A percentile compares a stretch with the other conserved stretches of the same genome.
These are phyloP conservation scores for Scolecobasidium constrictum DNA, from an alignment of 2,329 filamentous ascomycete genomes.

Conservation along the genomic window DNA sequence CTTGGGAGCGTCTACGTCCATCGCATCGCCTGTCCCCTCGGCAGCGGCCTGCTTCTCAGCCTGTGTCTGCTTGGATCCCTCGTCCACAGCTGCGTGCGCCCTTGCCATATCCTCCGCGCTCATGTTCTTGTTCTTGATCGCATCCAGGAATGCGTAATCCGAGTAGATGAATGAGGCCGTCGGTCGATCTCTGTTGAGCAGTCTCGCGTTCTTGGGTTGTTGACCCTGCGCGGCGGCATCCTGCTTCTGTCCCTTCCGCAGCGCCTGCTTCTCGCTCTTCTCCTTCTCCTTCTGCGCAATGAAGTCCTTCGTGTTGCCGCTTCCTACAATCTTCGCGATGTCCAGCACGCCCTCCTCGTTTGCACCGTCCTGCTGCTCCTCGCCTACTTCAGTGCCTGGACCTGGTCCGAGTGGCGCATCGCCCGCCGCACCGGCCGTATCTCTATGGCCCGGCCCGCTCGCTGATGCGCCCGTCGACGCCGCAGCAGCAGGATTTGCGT, in stretches of 20 bases:
- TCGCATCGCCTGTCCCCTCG: conserved; percentile 17
- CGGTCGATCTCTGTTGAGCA: conserved; percentile 63
- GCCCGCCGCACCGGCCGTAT: conserved; percentile 29
- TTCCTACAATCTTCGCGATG: conserved; percentile 74
- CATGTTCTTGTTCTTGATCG: conserved; percentile 40
- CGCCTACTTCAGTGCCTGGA: conserved; percentile 42
- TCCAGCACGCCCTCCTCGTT: conserved; percentile 68
- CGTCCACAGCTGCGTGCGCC: conserved; percentile 41
- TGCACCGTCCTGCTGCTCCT: conserved; percentile 37
- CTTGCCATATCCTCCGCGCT: conserved; percentile 35
- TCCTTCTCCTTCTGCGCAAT: conserved; percentile 74
- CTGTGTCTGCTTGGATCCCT: conserved; percentile 29
- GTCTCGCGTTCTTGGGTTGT: conserved; percentile 44
- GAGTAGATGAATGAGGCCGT: conserved; percentile 65
- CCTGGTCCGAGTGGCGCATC: conserved; percentile 42
- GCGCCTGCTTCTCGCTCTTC: conserved; percentile 53
- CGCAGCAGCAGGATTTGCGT: conserved; percentile 43
- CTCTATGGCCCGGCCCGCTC: conserved; percentile 30
- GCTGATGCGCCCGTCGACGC: conserved; percentile 43
- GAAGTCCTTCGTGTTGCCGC: conserved; percentile 68
- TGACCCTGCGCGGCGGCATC: conserved; percentile 48
- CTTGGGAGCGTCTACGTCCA: conserved; percentile 15
- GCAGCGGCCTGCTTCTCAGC: conserved; percentile 25
- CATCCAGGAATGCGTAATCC: conserved; percentile 47
- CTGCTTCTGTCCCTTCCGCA: conserved; percentile 41